Percentiles rank a stretch among this genome's conserved stretches.
These are phyloP conservation scores for Russula brevipes DNA, from an alignment of 768 basidiomycete genomes.

Conservation along the genomic window DNA sequence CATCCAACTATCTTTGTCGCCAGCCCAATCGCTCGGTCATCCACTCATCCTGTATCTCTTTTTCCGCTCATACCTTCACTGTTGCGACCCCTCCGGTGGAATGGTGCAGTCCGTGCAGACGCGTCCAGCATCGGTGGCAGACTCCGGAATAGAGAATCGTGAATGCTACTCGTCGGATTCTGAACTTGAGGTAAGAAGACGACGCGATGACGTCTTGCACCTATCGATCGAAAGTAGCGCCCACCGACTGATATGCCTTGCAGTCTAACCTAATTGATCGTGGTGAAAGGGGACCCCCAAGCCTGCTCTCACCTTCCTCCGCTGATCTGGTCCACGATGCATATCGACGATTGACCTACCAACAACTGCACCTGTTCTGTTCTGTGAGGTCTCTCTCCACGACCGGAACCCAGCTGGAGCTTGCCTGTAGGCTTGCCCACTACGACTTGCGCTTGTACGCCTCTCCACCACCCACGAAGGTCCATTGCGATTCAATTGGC, in stretches of 20 bases:
- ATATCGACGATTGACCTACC: conserved; percentile 59
- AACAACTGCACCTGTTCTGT: conserved; percentile 72
- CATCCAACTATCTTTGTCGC: background rate
- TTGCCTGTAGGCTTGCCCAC: conserved; percentile 66
- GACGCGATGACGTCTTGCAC: too few species aligned
- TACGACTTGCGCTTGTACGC: conserved; percentile 72
- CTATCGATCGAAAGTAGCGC: background rate
- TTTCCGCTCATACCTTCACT: background rate
- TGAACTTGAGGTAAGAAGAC: conserved; percentile 11
- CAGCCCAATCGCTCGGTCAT: background rate
- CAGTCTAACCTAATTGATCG: conserved; percentile 3
- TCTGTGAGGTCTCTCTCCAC: conserved; percentile 65
- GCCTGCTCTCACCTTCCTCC: conserved; percentile 18
- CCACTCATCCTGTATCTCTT: background rate
- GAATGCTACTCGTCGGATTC: conserved; percentile 12
- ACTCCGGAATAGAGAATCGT: conserved; percentile 5
- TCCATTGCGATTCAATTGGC: conserved; percentile 12
- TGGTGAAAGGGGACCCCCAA: background rate
- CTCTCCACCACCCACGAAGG: conserved; percentile 40
- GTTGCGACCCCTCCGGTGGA: background rate
- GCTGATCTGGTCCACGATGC: conserved; percentile 54
- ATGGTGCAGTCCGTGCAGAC: conserved; percentile 18
- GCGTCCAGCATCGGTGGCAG: conserved; percentile 20
- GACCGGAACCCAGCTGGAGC: conserved; percentile 55
- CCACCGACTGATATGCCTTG: background rate